A percentile compares a stretch with the other conserved stretches of the same genome.
Conservation (phyloP, 2,329 filamentous ascomycete genomes). For the Beauveria sp. region DNA sequence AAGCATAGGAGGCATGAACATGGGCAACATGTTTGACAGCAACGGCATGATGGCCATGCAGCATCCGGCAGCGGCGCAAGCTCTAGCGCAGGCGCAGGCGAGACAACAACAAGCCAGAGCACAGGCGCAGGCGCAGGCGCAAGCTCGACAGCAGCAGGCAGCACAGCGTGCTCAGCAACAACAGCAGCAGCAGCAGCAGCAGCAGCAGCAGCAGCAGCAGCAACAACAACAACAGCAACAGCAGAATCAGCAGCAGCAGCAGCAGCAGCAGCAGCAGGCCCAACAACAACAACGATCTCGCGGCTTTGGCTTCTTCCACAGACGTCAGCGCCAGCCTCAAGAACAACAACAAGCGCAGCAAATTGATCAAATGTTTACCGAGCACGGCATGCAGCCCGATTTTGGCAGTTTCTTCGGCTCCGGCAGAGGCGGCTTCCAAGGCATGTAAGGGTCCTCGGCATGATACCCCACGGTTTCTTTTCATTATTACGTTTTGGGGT, state of each 20-base stretch:
- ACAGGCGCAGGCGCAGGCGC: slow-evolving; percentile 21
- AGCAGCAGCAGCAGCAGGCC: slow-evolving; percentile 20
- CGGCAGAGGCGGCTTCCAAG: slow-evolving; percentile 35
- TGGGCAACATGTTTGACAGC: slow-evolving; percentile 36
- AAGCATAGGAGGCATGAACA: slow-evolving; percentile 33
- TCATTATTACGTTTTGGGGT: not conserved
- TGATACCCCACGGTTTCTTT: slow-evolving; percentile 30
- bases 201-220: slow-evolving; percentile 20
- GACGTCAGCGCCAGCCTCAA: slow-evolving; percentile 15
- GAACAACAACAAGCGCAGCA: slow-evolving; percentile 28
- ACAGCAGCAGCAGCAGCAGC: slow-evolving; percentile 23
- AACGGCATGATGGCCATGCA: slow-evolving; percentile 34
- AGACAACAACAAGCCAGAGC: slow-evolving; percentile 22
- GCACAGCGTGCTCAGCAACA: slow-evolving; percentile 17
- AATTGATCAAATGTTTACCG: slow-evolving; percentile 44
- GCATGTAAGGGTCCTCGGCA: slow-evolving; percentile 31
- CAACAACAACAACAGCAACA: slow-evolving; percentile 18
- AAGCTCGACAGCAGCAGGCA: slow-evolving; percentile 15
- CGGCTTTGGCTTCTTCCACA: slow-evolving; percentile 20
- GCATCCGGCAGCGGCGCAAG: slow-evolving; percentile 21
- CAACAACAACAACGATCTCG: slow-evolving; percentile 26
- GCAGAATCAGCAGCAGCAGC: slow-evolving; percentile 25
- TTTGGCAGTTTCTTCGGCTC: slow-evolving; percentile 41
- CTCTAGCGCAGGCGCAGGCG: slow-evolving; percentile 22
- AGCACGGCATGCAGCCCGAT: slow-evolving; percentile 37